Base-by-base conservation (phyloP, 176 grass and related monocot genomes). In the Aegilops tauschii region DNA sequence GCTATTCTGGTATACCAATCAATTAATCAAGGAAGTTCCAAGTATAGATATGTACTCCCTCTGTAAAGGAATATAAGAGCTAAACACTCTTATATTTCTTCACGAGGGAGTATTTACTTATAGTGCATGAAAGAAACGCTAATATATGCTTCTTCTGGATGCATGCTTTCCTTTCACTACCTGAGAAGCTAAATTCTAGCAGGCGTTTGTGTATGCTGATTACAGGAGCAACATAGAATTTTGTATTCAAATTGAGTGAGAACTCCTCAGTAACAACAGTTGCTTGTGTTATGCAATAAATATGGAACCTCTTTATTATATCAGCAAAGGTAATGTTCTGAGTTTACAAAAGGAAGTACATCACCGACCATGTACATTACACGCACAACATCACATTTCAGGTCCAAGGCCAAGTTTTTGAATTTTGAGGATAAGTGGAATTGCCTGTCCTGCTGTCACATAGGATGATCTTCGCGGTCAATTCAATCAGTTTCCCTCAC, bases 271-370 rank as follows among this genome's bases (percentile, higher is more conserved):
- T 30, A 86, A 12, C 67, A 69, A 1, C 39, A 29, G 21, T 1
- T 58, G 1, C 7, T 20, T 61, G 6, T 73, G 29, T 52, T 61
- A 69, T n/a, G 36, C 11, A 64, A 39, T 52, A 58, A 61, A 61
- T 75, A 35, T 61, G 18, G 21, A 14, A 44, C 28, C 35, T 18
- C 8, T 12, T 67, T 84, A 73, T 68, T 36, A 11, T 49, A 65
- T 86, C 40, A 21, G 54, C 18, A 77, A 91, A 62, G 6, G 21
- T 67, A 77, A 54, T 71, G 70, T 65, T 78, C 35, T 78, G 52
- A 69, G 28, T 82, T 62, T 73, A 85, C 86, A 65, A 47, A 86
- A 61, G 49, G 42, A 42, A 80, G 77, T 50, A 86, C 29, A 54
- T 52, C 44, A 61, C 66, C 4, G 6, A 65, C 39, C 31, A 32